Percentiles rank a stretch among this genome's conserved stretches.
Conservation (phyloP, 176 grass and related monocot genomes). For the Coix lacrymajobi region DNA sequence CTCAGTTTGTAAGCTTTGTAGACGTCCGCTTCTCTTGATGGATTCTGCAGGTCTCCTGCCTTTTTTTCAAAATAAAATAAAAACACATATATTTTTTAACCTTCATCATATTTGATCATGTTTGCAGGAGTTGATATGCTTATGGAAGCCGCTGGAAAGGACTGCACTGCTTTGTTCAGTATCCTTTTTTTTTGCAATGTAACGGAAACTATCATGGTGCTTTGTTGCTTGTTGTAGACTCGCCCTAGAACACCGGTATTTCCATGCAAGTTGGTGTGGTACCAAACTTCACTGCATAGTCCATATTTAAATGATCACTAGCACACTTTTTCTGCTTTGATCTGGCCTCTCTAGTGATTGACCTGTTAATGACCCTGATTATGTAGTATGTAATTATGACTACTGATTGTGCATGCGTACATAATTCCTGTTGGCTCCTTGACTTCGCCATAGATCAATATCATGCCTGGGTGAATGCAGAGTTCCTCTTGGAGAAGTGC, state of each 20-base stretch:
- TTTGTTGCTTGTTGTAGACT: neutral
- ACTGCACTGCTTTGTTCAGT: slow-evolving; percentile 91
- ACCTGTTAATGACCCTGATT: neutral
- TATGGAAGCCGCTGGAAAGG: slow-evolving; percentile 83
- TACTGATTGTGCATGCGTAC: neutral
- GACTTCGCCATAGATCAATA: slow-evolving; percentile 68
- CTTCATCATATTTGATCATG: neutral
- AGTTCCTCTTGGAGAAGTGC: slow-evolving; percentile 87
- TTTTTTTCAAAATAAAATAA: neutral
- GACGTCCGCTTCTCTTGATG: too few species aligned
- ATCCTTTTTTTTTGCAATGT: slow-evolving; percentile 48
- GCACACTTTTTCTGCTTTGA: neutral
- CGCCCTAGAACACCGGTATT: neutral
- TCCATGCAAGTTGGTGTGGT: neutral
- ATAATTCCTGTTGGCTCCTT: slow-evolving; percentile 38
- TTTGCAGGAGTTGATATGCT: slow-evolving; percentile 93
- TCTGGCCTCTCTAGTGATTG: neutral
- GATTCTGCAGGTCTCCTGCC: neutral
- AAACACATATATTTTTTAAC: neutral
- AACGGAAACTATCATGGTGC: neutral
- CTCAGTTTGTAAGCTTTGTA: too few species aligned
- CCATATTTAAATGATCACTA: neutral
- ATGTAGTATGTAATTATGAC: neutral
- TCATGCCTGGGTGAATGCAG: slow-evolving; percentile 88
- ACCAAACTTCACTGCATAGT: neutral